Percentiles rank a stretch among this genome's conserved stretches.
Conservation (phyloP, 768 basidiomycete genomes). For the Agrocybe praecox region DNA sequence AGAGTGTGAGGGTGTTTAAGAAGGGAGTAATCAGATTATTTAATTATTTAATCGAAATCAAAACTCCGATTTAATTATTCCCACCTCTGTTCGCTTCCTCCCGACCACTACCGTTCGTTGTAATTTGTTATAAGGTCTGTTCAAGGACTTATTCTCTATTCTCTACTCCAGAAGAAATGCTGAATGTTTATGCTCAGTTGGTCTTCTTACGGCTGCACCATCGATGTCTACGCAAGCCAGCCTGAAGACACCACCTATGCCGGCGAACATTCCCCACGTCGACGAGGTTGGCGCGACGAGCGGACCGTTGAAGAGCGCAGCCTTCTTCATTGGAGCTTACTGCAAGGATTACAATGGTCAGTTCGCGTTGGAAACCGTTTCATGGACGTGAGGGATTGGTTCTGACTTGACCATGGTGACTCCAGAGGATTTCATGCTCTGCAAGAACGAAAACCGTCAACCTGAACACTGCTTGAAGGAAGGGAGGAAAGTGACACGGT, state of each 20-base stretch:
- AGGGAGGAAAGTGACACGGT: constrained; percentile 93
- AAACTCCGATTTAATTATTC: constrained; percentile 13
- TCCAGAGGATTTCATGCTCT: constrained; percentile 74
- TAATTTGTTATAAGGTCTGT: constrained; percentile 6
- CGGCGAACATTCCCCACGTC: constrained; percentile 70
- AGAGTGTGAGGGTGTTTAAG: too few relatives aligned
- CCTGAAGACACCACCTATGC: constrained; percentile 69
- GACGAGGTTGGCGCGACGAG: constrained; percentile 88
- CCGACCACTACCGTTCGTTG: constrained; percentile 11
- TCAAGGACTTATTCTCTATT: neutral
- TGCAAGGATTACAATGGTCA: constrained; percentile 97
- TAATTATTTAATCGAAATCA: neutral
- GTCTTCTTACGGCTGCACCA: constrained; percentile 38
- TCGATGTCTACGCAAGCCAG: constrained; percentile 37
- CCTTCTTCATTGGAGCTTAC: constrained; percentile 94
- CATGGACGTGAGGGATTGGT: neutral
- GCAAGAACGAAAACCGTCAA: constrained; percentile 90
- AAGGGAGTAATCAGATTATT: too few relatives aligned
- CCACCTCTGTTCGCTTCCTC: constrained; percentile 14
- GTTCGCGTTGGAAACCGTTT: constrained; percentile 3
- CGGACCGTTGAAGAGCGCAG: constrained; percentile 93
- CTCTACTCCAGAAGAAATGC: constrained; percentile 21
- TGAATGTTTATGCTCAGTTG: constrained; percentile 52
- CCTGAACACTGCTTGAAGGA: constrained; percentile 95
- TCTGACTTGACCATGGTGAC: neutral